A percentile compares a stretch with the other conserved stretches of the same genome.
These are phyloP conservation scores for Monosporascus sp. DNA, from an alignment of 2,329 filamentous ascomycete genomes.

Conservation along the genomic window DNA sequence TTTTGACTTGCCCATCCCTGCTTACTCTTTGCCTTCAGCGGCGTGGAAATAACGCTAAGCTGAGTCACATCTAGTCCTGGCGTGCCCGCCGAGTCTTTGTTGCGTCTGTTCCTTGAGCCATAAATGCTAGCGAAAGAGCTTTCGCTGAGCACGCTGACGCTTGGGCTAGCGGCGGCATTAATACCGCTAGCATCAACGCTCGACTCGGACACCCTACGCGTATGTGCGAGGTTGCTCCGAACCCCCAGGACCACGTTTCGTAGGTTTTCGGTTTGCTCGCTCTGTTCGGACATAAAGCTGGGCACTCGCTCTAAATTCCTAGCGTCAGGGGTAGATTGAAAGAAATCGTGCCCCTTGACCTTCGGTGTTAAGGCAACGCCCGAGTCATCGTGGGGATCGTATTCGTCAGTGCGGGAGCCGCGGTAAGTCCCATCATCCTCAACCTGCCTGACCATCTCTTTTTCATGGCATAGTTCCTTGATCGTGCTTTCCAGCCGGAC, in stretches of 20 bases:
- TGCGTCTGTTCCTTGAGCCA: conserved; percentile 31
- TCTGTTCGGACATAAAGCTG: conserved; percentile 58
- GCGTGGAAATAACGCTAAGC: conserved; percentile 14
- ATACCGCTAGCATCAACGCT: conserved; percentile 30
- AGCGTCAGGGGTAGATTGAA: conserved; percentile 24
- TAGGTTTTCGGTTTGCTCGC: conserved; percentile 55
- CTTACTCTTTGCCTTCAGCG: conserved; percentile 9
- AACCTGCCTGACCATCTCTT: conserved; percentile 47
- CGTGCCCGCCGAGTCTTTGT: conserved; percentile 6
- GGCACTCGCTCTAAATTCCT: conserved; percentile 52
- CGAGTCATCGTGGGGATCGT: conserved; percentile 15
- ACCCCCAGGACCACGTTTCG: conserved; percentile 53
- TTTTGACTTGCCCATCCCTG: conserved; percentile 15
- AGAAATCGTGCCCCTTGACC: conserved; percentile 8
- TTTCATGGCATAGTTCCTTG: conserved; percentile 48
- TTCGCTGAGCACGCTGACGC: conserved; percentile 60
- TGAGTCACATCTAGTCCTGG: conserved; percentile 19
- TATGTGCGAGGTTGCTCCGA: conserved; percentile 43
- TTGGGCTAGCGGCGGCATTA: conserved; percentile 49
- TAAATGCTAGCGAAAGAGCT: conserved; percentile 64
- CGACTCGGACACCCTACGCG: conserved; percentile 43
- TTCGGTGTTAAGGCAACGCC: conserved; percentile 17
- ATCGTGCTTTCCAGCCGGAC: conserved; percentile 57
- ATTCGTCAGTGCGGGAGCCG: conserved; percentile 26
- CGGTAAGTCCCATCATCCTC: conserved; percentile 36